Conservation (phyloP, 768 basidiomycete genomes). For the Boletus reticuloceps region DNA sequence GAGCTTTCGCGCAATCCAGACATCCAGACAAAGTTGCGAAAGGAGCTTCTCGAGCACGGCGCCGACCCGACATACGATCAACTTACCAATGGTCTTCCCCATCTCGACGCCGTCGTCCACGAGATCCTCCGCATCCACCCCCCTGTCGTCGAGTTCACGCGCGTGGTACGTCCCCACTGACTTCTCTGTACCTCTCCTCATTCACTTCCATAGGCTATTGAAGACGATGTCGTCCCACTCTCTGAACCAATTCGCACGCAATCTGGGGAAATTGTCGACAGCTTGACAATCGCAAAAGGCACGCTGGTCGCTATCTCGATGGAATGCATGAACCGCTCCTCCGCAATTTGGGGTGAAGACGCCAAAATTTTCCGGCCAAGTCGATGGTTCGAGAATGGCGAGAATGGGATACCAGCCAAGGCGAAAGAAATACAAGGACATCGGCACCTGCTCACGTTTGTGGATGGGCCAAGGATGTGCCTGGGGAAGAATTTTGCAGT, state of each 20-base stretch:
- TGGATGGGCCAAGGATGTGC: slow-evolving; percentile 49
- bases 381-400: slow-evolving; percentile 49
- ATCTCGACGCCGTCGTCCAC: slow-evolving; percentile 49
- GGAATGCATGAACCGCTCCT: slow-evolving; percentile 45
- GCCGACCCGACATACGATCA: slow-evolving; percentile 55
- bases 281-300: slow-evolving; percentile 47
- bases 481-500: slow-evolving; percentile 49
- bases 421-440: slow-evolving; percentile 46
- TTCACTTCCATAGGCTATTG: slow-evolving; percentile 36
- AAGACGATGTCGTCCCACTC: slow-evolving; percentile 60
- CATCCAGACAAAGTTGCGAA: slow-evolving; percentile 46
- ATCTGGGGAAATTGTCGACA: slow-evolving; percentile 36
- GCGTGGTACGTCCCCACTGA: slow-evolving; percentile 5
- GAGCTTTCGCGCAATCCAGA: slow-evolving; percentile 47
- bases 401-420: slow-evolving; percentile 17
- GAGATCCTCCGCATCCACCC: slow-evolving; percentile 46
- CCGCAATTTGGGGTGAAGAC: slow-evolving; percentile 57
- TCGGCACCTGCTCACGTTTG: slow-evolving; percentile 48
- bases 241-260: slow-evolving; percentile 42
- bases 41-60: slow-evolving; percentile 43
- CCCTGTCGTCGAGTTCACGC: slow-evolving; percentile 25
- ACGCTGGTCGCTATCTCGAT: slow-evolving; percentile 44
- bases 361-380: slow-evolving; percentile 58
- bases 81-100: slow-evolving; percentile 47
- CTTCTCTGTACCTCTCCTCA: slow-evolving; percentile 4